Conservation (phyloP, 1,284 basidiomycete species). For the Malassezia nana region DNA sequence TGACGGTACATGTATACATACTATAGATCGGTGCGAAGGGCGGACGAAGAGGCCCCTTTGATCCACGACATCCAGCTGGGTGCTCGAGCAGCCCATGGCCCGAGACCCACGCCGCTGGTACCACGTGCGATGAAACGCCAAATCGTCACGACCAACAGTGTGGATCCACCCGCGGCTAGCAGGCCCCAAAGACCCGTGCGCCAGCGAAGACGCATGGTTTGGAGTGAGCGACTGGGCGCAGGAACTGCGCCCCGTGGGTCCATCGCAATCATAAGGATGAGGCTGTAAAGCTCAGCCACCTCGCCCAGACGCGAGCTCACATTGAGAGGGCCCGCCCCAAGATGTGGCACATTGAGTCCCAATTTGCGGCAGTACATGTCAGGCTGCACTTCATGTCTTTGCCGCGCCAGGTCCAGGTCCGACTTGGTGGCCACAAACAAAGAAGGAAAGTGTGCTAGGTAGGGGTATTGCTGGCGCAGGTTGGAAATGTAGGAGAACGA, state of each 20-base stretch:
- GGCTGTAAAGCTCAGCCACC: constrained; percentile 78
- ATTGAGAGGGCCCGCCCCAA: constrained; percentile 39
- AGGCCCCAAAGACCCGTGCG: background rate
- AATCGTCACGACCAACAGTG: background rate
- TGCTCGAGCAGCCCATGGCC: background rate
- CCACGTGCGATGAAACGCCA: constrained; percentile 3
- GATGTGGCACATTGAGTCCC: constrained; percentile 34
- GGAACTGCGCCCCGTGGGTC: constrained; percentile 40
- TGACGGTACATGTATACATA: background rate
- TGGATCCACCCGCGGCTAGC: constrained; percentile 3
- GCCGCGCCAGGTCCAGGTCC: constrained; percentile 75
- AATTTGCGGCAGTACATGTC: constrained; percentile 64
- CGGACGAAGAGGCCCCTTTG: background rate
- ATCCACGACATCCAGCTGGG: background rate
- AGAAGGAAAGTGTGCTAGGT: constrained; percentile 76
- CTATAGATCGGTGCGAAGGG: background rate
- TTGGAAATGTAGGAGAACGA: constrained; percentile 98
- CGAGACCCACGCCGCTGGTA: background rate
- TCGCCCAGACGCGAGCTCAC: constrained; percentile 63
- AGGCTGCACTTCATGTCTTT: constrained; percentile 89
- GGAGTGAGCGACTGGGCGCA: constrained; percentile 24
- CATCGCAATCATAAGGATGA: constrained; percentile 65
- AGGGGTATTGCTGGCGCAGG: constrained; percentile 79
- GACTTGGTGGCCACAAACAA: constrained; percentile 98
- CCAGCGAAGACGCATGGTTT: constrained; percentile 17